These are phyloP conservation scores for Penicillium sp. DNA, from an alignment of 2,329 filamentous ascomycete genomes.

Conservation along the genomic window DNA sequence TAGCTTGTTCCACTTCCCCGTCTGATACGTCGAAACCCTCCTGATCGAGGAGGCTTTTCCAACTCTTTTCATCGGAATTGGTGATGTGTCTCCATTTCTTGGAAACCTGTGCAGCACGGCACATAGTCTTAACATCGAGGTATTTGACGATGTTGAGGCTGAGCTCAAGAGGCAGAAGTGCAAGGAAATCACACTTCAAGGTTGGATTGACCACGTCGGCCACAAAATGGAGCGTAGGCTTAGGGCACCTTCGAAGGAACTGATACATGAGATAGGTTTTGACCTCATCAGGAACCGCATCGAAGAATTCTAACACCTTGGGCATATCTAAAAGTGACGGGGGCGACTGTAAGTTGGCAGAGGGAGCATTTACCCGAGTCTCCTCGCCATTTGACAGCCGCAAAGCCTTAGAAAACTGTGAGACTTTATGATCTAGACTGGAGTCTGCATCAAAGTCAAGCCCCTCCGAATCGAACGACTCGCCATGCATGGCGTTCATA, in stretches of 20 bases:
- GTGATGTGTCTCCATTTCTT: conserved; percentile 89
- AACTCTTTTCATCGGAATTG: conserved; percentile 89
- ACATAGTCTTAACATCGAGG: conserved; percentile 79
- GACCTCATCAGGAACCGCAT: conserved; percentile 83
- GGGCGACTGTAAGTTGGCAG: conserved; percentile 28
- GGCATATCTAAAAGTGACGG: conserved; percentile 70
- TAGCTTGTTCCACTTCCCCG: conserved; percentile 80
- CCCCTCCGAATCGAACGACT: conserved; percentile 43
- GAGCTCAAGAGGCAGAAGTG: conserved; percentile 77
- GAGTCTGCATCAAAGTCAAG: conserved; percentile 44
- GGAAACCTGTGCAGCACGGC: conserved; percentile 85
- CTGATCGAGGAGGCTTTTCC: conserved; percentile 85
- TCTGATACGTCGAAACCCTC: conserved; percentile 76
- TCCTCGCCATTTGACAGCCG: conserved; percentile 18
- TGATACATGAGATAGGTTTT: conserved; percentile 98
- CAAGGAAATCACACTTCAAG: conserved; percentile 88
- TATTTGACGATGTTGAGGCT: conserved; percentile 84
- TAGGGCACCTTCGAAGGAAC: conserved; percentile 78
- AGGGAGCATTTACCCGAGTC: conserved; percentile 9
- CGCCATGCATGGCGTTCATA: conserved; percentile 55
- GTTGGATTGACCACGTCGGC: conserved; percentile 90
- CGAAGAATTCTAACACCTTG: conserved; percentile 81
- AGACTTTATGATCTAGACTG: conserved; percentile 39
- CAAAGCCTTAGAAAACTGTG: conserved; percentile 24
- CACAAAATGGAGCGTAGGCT: conserved; percentile 83